Evolutionary conservation across 2,329 filamentous ascomycete species (phyloP).

Genomic region (Emergomyces africanus): DNA sequence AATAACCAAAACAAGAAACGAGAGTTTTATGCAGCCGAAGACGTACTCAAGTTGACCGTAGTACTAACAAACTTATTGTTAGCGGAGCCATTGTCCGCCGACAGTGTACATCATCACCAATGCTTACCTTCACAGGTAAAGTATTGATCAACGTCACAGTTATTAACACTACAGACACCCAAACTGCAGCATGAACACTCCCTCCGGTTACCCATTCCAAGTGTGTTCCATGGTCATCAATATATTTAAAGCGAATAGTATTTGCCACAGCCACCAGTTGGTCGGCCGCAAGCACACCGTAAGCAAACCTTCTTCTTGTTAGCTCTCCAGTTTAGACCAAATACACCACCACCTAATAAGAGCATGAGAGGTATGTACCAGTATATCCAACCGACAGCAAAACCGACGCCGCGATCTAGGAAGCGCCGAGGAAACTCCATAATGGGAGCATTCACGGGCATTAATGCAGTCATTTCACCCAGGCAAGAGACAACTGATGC

Average conservation of each 20-base stretch:
- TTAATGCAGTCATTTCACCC: conserved; percentile 32
- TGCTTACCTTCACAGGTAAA: conserved; percentile 24
- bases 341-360: conserved; percentile 14
- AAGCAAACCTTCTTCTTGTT: conserved; percentile 19
- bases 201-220: conserved; percentile 19
- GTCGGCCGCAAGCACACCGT: conserved; percentile 20
- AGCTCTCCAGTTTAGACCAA: background rate
- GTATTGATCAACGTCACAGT: conserved; percentile 24
- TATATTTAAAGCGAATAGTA: conserved; percentile 28
- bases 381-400: conserved; percentile 34
- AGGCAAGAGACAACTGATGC: conserved; percentile 33
- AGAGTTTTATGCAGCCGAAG: conserved; percentile 24
- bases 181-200: conserved; percentile 26
- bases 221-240: conserved; percentile 19
- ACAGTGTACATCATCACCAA: conserved; percentile 23
- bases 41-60: conserved; percentile 27
- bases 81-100: conserved; percentile 17
- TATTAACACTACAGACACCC: conserved; percentile 23
- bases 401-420: conserved; percentile 32
- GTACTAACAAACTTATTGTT: conserved; percentile 24
- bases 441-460: conserved; percentile 29
- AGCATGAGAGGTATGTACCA: conserved; percentile 25
- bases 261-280: conserved; percentile 30
- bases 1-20: conserved; percentile 30
- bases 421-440: conserved; percentile 30